These are phyloP conservation scores for Achaetomiella virescens DNA, from an alignment of 495 filamentous ascomycete genomes.

Conservation along the genomic window DNA sequence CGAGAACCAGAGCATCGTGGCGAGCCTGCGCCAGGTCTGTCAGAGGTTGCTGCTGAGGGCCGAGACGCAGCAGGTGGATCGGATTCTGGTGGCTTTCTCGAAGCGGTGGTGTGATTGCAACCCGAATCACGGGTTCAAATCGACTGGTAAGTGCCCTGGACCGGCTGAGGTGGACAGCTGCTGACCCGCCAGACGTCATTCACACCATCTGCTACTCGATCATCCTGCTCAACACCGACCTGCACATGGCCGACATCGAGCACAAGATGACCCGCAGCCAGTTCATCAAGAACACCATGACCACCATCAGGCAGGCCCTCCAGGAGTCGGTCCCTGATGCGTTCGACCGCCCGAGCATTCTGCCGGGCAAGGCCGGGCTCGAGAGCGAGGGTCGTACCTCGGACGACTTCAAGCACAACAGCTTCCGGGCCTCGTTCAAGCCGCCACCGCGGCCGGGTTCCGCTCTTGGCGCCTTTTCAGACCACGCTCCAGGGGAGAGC, in stretches of 20 bases:
- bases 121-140: slow-evolving; percentile 88
- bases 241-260: slow-evolving; percentile 90
- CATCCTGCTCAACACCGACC: slow-evolving; percentile 90
- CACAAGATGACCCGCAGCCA: slow-evolving; percentile 91
- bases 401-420: slow-evolving; percentile 40
- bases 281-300: slow-evolving; percentile 95
- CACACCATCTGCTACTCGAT: slow-evolving; percentile 97
- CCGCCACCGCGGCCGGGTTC: slow-evolving; percentile 42
- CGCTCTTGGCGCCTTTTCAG: slow-evolving; percentile 31
- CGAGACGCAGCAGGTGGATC: slow-evolving; percentile 95
- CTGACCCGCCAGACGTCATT: slow-evolving; percentile 64
- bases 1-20: slow-evolving; percentile 71
- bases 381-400: slow-evolving; percentile 29
- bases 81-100: slow-evolving; percentile 83
- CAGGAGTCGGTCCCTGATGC: slow-evolving; percentile 62
- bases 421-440: slow-evolving; percentile 42
- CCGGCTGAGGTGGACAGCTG: not conserved
- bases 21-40: slow-evolving; percentile 74
- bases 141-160: slow-evolving; percentile 55
- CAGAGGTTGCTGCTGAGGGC: slow-evolving; percentile 75
- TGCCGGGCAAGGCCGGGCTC: slow-evolving; percentile 31
- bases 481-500: slow-evolving; percentile 29
- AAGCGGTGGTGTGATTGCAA: slow-evolving; percentile 93
- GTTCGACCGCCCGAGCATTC: slow-evolving; percentile 50
- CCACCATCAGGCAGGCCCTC: slow-evolving; percentile 73